Percentiles rank a stretch among this genome's conserved stretches.
These are phyloP conservation scores for Ramaria sp. DNA, from an alignment of 768 basidiomycete species.

Conservation along the genomic window DNA sequence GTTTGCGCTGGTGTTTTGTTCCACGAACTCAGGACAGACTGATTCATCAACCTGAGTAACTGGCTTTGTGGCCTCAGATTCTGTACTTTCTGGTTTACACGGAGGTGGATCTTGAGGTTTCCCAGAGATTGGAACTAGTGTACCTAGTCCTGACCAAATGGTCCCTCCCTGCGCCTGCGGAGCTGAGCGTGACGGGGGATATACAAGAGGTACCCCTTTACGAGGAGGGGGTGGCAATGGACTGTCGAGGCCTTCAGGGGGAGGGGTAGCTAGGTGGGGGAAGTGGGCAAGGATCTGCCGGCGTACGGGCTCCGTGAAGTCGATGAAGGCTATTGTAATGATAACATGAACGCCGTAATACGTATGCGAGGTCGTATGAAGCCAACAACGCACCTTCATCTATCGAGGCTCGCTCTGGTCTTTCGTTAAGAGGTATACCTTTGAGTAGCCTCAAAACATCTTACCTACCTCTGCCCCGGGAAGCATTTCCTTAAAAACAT, in stretches of 20 bases:
- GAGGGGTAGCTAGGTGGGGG: constrained; percentile 65
- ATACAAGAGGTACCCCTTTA: background rate
- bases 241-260: constrained; percentile 64
- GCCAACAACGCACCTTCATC: constrained; percentile 46
- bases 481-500: constrained; percentile 69
- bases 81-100: background rate
- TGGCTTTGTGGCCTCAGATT: background rate
- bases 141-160: constrained; percentile 49
- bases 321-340: constrained; percentile 62
- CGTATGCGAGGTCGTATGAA: background rate
- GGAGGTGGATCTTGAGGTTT: background rate
- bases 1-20: background rate
- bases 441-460: constrained; percentile 8
- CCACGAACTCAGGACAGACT: background rate
- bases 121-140: constrained; percentile 40
- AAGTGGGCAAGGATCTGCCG: constrained; percentile 61
- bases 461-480: constrained; percentile 76
- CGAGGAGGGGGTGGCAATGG: constrained; percentile 65
- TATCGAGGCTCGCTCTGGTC: constrained; percentile 88
- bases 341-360: background rate
- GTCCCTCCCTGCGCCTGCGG: constrained; percentile 18
- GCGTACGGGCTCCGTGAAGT: constrained; percentile 77
- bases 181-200: constrained; percentile 6
- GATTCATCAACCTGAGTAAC: background rate
- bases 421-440: background rate